Base-by-base conservation (phyloP, 139 green algal genomes). In the Ettlia oleoabundans region DNA sequence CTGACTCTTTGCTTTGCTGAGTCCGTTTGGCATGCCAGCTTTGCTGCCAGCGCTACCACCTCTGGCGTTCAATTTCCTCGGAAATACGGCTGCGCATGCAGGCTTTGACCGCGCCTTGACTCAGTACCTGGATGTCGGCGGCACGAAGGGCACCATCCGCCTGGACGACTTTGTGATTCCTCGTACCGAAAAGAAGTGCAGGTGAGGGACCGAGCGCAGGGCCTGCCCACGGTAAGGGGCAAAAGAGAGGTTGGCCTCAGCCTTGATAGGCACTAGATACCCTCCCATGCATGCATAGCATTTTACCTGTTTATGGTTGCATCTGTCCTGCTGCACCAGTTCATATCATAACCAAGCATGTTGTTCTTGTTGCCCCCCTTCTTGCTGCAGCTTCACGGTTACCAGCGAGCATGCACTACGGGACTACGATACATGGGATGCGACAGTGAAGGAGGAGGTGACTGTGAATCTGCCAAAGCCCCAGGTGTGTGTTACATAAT, bases 151-250 rank as follows among this genome's bases (percentile, higher is more conserved):
- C 40, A 82, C 64, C 15, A 24, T 88, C 42, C 65, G 37, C 4
- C 51, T 86, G 9, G 33, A 84, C 53, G 86, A 88, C 52, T 90
- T 90, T 77, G 83, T 88, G 38, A 80, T 90, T 18, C 86, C 86
- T 1, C 26, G 47, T 24, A 9, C 30, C 22, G 68, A 88, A 40
- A 47, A 76, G 42, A 33, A 71, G 66, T 24, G 47, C 47, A 58
- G 47, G 47, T 58, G 47, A 15, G 47, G 13, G 47, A 15, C 47
- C 13, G 13, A 15, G 13, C 47, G 47, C 47, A 15, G 47, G 47
- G 10, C 47, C 47, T 10, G 15, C 47, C 47, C 47, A 58, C 47
- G 13, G 47, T 15, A 10, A 15, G 47, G 47, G 13, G 15, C 47
- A 10, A 24, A 10, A 24, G 47, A 10, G 13, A 10, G 10, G 13